These are phyloP conservation scores for Globisporangium okanoganense DNA, from an alignment of 352 stramenopile genomes.

Conservation along the genomic window DNA sequence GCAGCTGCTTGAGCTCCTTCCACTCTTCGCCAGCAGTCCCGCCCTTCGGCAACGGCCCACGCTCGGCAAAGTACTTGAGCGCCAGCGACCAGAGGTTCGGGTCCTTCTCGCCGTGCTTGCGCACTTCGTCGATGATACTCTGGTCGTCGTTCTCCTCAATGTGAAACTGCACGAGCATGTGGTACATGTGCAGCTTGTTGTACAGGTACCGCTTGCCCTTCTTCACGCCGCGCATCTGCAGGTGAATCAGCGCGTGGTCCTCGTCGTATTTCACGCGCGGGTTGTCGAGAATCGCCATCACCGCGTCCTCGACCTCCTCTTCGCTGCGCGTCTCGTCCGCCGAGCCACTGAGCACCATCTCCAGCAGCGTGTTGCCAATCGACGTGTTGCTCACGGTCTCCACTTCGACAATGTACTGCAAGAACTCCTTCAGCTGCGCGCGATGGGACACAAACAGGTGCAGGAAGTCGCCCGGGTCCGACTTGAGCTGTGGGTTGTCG, in stretches of 20 bases:
- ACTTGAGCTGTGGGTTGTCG: slow-evolving; percentile 55
- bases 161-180: slow-evolving; percentile 93
- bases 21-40: slow-evolving; percentile 60
- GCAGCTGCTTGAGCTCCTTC: slow-evolving; percentile 76
- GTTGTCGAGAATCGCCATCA: slow-evolving; percentile 89
- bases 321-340: slow-evolving; percentile 32
- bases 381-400: slow-evolving; percentile 86
- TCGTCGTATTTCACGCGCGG: slow-evolving; percentile 89
- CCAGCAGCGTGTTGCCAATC: slow-evolving; percentile 86
- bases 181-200: slow-evolving; percentile 93
- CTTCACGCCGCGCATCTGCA: slow-evolving; percentile 91
- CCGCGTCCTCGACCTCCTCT: slow-evolving; percentile 76
- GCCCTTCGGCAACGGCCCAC: slow-evolving; percentile 67
- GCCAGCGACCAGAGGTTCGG: slow-evolving; percentile 89
- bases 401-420: slow-evolving; percentile 88
- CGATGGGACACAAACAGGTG: slow-evolving; percentile 92
- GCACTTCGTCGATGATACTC: slow-evolving; percentile 87
- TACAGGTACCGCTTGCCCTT: slow-evolving; percentile 92
- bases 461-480: slow-evolving; percentile 85
- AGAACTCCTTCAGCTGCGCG: slow-evolving; percentile 82
- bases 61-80: slow-evolving; percentile 88
- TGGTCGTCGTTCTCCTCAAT: slow-evolving; percentile 90
- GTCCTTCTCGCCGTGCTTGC: slow-evolving; percentile 87
- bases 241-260: slow-evolving; percentile 91
- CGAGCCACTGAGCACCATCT: slow-evolving; percentile 85